Percentiles rank a stretch among this genome's conserved stretches.
Evolutionary conservation across 169 alveolate genomes (phyloP).

Genomic region (Plasmodium ovale): DNA sequence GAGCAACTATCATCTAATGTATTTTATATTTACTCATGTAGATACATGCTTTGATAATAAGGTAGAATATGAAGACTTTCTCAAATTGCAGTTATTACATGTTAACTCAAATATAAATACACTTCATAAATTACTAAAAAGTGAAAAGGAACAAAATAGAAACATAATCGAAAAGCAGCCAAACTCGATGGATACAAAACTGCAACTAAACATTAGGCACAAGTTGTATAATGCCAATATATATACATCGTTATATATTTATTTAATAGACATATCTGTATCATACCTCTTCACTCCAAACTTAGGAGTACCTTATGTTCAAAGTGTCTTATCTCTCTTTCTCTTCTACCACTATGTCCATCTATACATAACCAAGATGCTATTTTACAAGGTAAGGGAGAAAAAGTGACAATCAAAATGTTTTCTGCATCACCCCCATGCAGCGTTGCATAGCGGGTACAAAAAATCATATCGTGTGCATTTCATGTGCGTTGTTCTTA

Average conservation of each 20-base stretch:
- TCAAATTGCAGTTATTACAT: conserved; percentile 59
- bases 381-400: conserved; percentile 51
- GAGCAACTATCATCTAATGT: conserved; percentile 28
- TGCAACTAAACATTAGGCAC: conserved; percentile 13
- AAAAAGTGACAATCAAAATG: too few relatives aligned
- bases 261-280: conserved; percentile 41
- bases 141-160: conserved; percentile 58
- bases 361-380: conserved; percentile 54
- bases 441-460: too few relatives aligned
- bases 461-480: too few relatives aligned
- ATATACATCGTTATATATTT: conserved; percentile 54
- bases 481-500: too few relatives aligned
- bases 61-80: conserved; percentile 60
- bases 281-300: conserved; percentile 59
- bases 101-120: conserved; percentile 65
- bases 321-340: conserved; percentile 36
- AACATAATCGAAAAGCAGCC: conserved; percentile 1
- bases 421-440: too few relatives aligned
- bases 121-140: conserved; percentile 28
- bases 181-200: background rate
- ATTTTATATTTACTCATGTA: conserved; percentile 38
- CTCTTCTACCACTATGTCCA: conserved; percentile 42
- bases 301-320: conserved; percentile 49
- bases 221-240: conserved; percentile 42
- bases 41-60: conserved; percentile 61